Percentiles rank a stretch among this genome's conserved stretches.
Evolutionary conservation across 176 grass and related monocot species (phyloP).

Genomic region (Puya raimondii): DNA sequence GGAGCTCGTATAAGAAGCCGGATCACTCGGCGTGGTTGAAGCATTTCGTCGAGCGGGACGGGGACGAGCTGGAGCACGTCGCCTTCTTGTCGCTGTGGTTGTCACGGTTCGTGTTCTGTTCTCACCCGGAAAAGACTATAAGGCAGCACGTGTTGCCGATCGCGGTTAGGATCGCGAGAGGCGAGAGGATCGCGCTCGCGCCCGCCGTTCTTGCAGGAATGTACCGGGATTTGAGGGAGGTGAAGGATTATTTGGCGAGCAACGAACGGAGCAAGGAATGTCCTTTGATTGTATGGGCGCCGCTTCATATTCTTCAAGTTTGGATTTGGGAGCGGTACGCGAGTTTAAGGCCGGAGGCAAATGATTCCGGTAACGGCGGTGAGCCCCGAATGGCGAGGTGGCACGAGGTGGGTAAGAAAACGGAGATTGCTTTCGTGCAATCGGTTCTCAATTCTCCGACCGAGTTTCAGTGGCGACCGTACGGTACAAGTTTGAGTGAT

Average conservation of each 20-base stretch:
- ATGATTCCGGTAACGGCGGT: slow-evolving; percentile 19
- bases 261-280: slow-evolving; percentile 21
- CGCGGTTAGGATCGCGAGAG: slow-evolving; percentile 52
- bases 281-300: slow-evolving; percentile 47
- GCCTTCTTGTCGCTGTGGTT: slow-evolving; percentile 87
- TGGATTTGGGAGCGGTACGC: slow-evolving; percentile 90
- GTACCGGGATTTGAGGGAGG: slow-evolving; percentile 62
- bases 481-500: slow-evolving; percentile 23
- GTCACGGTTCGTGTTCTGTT: slow-evolving; percentile 64
- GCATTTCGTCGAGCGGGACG: slow-evolving; percentile 47
- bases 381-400: slow-evolving; percentile 54
- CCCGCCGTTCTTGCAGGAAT: slow-evolving; percentile 64
- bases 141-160: slow-evolving; percentile 64
- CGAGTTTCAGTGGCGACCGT: slow-evolving; percentile 51
- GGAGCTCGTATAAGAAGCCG: slow-evolving; percentile 87
- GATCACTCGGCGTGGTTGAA: slow-evolving; percentile 86
- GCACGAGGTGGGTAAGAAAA: slow-evolving; percentile 64
- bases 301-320: slow-evolving; percentile 65
- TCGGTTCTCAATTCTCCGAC: slow-evolving; percentile 23
- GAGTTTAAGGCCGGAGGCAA: slow-evolving; percentile 32
- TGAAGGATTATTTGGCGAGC: slow-evolving; percentile 45
- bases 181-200: slow-evolving; percentile 52
- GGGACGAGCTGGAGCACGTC: slow-evolving; percentile 49
- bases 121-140: slow-evolving; percentile 75
- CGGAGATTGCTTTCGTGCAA: slow-evolving; percentile 27